A percentile compares a stretch with the other conserved stretches of the same genome.
These are phyloP conservation scores for Penicillium sp. DNA, from an alignment of 2,329 filamentous ascomycete species.

Conservation along the genomic window DNA sequence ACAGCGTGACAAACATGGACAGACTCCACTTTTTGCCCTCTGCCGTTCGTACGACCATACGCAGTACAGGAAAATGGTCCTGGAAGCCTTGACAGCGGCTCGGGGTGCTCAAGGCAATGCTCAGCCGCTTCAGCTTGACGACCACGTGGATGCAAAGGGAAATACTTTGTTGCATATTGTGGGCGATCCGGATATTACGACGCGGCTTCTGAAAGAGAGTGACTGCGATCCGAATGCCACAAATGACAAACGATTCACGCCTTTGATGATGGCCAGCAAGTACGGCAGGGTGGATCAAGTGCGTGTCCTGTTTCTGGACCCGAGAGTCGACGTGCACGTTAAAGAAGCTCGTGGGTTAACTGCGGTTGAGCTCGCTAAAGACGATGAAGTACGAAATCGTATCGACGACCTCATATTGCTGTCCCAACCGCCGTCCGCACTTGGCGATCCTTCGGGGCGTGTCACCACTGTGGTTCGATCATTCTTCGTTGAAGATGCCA, in stretches of 20 bases:
- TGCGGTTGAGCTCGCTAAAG: conserved; percentile 92
- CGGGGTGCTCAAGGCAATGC: conserved; percentile 69
- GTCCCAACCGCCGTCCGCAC: conserved; percentile 50
- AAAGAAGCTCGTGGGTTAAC: conserved; percentile 84
- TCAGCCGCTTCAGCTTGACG: conserved; percentile 77
- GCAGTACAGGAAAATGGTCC: conserved; percentile 81
- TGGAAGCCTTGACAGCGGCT: conserved; percentile 69
- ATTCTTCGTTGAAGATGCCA: conserved; percentile 95
- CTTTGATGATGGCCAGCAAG: conserved; percentile 97
- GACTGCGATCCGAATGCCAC: conserved; percentile 94
- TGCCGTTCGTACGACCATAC: conserved; percentile 93
- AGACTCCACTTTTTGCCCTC: conserved; percentile 93
- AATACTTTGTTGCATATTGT: conserved; percentile 96
- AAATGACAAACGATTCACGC: conserved; percentile 91
- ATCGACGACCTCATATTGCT: conserved; percentile 92
- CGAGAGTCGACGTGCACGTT: conserved; percentile 75
- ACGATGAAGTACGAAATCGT: conserved; percentile 92
- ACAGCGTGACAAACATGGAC: conserved; percentile 88
- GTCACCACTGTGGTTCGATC: conserved; percentile 90
- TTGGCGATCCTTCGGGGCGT: conserved; percentile 64
- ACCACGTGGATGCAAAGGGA: conserved; percentile 86
- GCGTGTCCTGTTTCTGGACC: conserved; percentile 76
- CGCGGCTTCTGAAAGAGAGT: conserved; percentile 70
- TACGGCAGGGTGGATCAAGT: conserved; percentile 95
- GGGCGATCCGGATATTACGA: conserved; percentile 71